phyloP scores from a whole-genome alignment of 164 flowering plant species.

The Vitis labrusca region DNA sequence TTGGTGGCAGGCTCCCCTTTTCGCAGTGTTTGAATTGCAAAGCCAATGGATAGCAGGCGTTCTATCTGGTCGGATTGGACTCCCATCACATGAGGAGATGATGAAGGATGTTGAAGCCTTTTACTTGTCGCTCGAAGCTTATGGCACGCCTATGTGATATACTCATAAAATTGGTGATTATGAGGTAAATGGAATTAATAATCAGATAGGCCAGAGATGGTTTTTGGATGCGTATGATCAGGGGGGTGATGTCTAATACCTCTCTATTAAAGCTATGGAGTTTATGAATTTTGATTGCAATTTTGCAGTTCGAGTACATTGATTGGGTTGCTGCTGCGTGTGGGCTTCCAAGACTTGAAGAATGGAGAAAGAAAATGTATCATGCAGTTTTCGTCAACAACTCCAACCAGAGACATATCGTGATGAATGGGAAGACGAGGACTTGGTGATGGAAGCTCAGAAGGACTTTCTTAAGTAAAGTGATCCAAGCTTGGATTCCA shows the following conservation, averaged over 20 bases:
- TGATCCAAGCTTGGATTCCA: too few species aligned
- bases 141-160: constrained; percentile 66
- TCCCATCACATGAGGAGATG: constrained; percentile 70
- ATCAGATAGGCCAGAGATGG: too few species aligned
- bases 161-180: constrained; percentile 50
- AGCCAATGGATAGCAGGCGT: constrained; percentile 85
- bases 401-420: constrained; percentile 59
- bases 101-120: constrained; percentile 53
- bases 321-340: constrained; percentile 72
- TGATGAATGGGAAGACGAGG: constrained; percentile 75
- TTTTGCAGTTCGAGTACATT: constrained; percentile 65
- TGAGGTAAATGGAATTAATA: constrained; percentile 41
- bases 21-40: constrained; percentile 70
- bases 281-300: neutral
- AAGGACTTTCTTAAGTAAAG: constrained; percentile 33
- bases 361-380: constrained; percentile 78
- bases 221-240: too few species aligned
- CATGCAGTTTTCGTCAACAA: constrained; percentile 27
- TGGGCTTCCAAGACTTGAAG: constrained; percentile 44
- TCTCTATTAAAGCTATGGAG: too few species aligned
- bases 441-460: constrained; percentile 53
- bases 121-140: constrained; percentile 53
- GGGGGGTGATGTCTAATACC: too few species aligned
- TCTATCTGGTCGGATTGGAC: constrained; percentile 61
- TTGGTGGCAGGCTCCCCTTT: constrained; percentile 63